Conservation (phyloP, 352 stramenopile species). For the Phytophthora uliginosa region DNA sequence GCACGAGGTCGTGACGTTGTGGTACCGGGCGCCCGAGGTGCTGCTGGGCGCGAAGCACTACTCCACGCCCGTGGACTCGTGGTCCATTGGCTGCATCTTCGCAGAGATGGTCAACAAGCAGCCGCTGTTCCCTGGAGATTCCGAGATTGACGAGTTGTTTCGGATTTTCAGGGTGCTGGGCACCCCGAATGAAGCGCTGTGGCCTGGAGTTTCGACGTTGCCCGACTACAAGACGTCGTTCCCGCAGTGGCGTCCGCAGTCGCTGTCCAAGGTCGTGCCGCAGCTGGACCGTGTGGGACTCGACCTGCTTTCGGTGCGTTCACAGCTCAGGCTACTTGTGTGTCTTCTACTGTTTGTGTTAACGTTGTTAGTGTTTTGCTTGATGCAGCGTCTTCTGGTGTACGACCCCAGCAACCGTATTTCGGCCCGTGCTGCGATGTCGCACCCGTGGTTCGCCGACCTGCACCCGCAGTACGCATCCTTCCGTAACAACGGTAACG, state of each 20-base stretch:
- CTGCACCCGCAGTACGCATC: constrained; percentile 79
- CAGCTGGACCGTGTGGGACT: constrained; percentile 82
- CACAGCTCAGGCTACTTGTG: neutral
- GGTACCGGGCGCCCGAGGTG: constrained; percentile 97
- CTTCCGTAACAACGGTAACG: constrained; percentile 67
- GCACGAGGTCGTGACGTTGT: constrained; percentile 96
- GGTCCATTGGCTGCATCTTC: constrained; percentile 95
- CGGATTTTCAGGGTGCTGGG: constrained; percentile 98
- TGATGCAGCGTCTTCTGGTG: constrained; percentile 75
- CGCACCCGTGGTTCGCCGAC: constrained; percentile 88
- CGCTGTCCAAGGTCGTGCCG: constrained; percentile 90
- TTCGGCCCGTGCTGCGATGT: constrained; percentile 83
- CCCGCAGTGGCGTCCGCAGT: constrained; percentile 97
- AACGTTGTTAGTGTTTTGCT: constrained; percentile 10
- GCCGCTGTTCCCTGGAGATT: constrained; percentile 94
- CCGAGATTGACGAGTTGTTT: constrained; percentile 99
- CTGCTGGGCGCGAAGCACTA: constrained; percentile 96
- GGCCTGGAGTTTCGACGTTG: constrained; percentile 97
- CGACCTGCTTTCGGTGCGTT: constrained; percentile 82
- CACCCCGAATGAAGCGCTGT: constrained; percentile 97
- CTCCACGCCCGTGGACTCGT: constrained; percentile 94
- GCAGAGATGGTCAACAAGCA: constrained; percentile 95
- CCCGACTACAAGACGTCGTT: constrained; percentile 99
- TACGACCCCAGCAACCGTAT: constrained; percentile 87
- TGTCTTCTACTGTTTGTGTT: constrained; percentile 3